A percentile compares a stretch with the other conserved stretches of the same genome.
These are phyloP conservation scores for Geopyxis carbonaria DNA, from an alignment of 495 filamentous ascomycete genomes.

Conservation along the genomic window DNA sequence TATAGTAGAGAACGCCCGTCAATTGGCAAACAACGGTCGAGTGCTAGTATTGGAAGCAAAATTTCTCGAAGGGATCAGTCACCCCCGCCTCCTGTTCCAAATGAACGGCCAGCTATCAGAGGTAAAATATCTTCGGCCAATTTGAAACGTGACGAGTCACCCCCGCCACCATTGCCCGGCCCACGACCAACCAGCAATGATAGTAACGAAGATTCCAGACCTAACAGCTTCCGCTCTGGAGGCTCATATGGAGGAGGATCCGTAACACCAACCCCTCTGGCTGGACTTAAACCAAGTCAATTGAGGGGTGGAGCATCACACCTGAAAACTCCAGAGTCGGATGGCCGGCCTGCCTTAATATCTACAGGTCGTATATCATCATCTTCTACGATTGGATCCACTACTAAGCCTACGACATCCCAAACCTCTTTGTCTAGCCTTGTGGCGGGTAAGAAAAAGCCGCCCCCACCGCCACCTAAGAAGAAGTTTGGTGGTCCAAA, in stretches of 20 bases:
- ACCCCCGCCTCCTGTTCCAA: conserved; percentile 3
- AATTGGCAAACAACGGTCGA: too few relatives aligned
- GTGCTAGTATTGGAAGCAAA: too few relatives aligned
- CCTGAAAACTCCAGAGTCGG: neutral
- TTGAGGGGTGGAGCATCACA: neutral
- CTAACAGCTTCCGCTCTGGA: neutral
- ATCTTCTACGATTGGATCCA: too few relatives aligned
- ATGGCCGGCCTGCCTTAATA: too few relatives aligned
- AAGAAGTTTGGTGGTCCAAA: conserved; percentile 28
- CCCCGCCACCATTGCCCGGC: too few relatives aligned
- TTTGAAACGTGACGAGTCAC: conserved; percentile 17
- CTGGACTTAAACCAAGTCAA: conserved; percentile 1
- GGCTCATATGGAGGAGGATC: conserved; percentile 1
- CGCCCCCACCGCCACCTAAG: conserved; percentile 54
- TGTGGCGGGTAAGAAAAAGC: conserved; percentile 43
- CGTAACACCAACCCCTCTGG: conserved; percentile 5
- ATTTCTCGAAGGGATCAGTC: too few relatives aligned
- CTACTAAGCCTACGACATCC: too few relatives aligned
- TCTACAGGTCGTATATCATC: too few relatives aligned
- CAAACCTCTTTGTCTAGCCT: too few relatives aligned
- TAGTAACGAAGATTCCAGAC: neutral
- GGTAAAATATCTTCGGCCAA: conserved; percentile 4
- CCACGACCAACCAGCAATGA: conserved; percentile 3
- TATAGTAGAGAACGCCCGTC: too few relatives aligned
- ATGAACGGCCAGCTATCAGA: conserved; percentile 8